These are phyloP conservation scores for Arachnomyces sp. DNA, from an alignment of 2,329 filamentous ascomycete genomes.

Conservation along the genomic window DNA sequence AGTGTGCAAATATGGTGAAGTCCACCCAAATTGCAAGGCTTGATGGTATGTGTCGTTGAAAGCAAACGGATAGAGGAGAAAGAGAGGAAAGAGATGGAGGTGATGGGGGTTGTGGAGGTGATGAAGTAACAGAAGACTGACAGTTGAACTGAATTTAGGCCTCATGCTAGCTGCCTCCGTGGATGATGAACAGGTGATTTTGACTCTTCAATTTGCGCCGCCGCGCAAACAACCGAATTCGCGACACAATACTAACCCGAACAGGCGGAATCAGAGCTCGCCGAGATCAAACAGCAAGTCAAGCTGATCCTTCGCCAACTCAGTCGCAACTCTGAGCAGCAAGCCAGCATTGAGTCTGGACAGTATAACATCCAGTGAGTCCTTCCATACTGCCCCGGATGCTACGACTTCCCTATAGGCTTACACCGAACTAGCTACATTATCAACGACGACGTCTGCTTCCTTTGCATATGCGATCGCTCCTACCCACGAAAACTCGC, in stretches of 20 bases:
- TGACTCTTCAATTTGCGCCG: conserved; percentile 3
- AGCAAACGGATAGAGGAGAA: too few species aligned
- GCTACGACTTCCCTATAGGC: conserved; percentile 5
- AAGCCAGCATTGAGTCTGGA: conserved; percentile 84
- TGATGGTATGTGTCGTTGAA: conserved; percentile 56
- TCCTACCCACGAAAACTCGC: conserved; percentile 96
- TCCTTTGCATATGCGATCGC: conserved; percentile 85
- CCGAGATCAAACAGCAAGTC: conserved; percentile 81
- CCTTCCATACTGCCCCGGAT: not conserved
- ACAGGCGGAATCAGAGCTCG: conserved; percentile 63
- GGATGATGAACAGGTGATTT: conserved; percentile 69
- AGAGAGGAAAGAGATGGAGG: not conserved
- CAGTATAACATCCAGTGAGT: conserved; percentile 76
- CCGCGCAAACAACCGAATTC: conserved; percentile 1
- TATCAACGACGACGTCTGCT: conserved; percentile 74
- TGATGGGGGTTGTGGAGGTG: conserved; percentile 1
- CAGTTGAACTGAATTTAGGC: conserved; percentile 46
- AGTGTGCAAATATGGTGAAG: conserved; percentile 59
- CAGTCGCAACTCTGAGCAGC: conserved; percentile 77
- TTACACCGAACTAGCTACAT: conserved; percentile 56
- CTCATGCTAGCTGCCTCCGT: conserved; percentile 91
- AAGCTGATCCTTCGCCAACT: conserved; percentile 85
- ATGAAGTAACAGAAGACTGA: not conserved
- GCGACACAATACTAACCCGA: not conserved
- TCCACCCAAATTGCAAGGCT: conserved; percentile 92